These are phyloP conservation scores for Plectosphaerella cucumerina DNA, from an alignment of 2,329 filamentous ascomycete genomes.

Conservation along the genomic window DNA sequence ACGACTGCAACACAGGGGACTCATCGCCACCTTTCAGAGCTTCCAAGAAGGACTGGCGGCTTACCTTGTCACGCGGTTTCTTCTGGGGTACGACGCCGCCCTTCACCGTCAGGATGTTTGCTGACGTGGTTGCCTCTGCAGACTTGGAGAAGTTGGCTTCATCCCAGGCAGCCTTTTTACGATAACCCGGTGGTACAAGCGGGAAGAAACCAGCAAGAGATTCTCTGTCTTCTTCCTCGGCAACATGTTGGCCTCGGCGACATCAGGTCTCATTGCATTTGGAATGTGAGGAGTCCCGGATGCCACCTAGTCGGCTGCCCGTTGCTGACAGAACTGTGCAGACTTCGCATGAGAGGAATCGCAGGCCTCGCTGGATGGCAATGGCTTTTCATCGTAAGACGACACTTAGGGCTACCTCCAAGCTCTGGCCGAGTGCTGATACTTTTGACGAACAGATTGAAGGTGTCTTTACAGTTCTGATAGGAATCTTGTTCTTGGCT, in stretches of 20 bases:
- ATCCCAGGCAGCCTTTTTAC: conserved; percentile 42
- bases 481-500: conserved; percentile 24
- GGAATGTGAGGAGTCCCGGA: conserved; percentile 20
- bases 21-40: conserved; percentile 29
- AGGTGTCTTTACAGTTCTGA: conserved; percentile 29
- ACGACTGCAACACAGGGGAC: conserved; percentile 18
- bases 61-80: conserved; percentile 32
- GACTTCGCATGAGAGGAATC: conserved; percentile 33
- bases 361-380: conserved; percentile 47
- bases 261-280: conserved; percentile 33
- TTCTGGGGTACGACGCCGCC: conserved; percentile 19
- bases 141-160: conserved; percentile 32
- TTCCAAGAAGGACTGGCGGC: conserved; percentile 25
- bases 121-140: background rate
- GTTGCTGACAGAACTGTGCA: conserved; percentile 9
- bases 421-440: too few relatives aligned
- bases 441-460: conserved; percentile 20
- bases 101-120: background rate
- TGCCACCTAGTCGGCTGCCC: background rate
- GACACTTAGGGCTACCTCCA: conserved; percentile 22
- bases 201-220: conserved; percentile 36
- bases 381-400: conserved; percentile 29
- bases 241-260: conserved; percentile 33
- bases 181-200: conserved; percentile 41
- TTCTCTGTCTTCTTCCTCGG: conserved; percentile 39